phyloP scores from a whole-genome alignment of 257 asterid species.

The Verbena officinalis region DNA sequence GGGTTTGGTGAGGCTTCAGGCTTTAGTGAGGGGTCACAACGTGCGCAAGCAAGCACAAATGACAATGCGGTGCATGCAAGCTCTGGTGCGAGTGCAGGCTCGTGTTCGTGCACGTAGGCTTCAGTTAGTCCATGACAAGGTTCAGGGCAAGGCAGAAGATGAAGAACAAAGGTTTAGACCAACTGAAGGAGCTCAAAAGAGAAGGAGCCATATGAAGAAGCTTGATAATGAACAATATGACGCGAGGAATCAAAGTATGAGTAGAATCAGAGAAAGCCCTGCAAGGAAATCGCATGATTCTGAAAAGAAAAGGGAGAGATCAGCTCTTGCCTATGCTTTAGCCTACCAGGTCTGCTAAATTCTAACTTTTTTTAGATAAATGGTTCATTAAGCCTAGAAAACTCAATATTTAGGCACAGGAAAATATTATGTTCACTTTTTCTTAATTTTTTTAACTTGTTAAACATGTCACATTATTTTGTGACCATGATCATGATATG shows the following conservation, averaged over 20 bases:
- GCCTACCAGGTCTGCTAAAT: conserved; percentile 63
- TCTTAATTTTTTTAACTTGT: too few relatives aligned
- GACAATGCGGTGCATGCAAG: conserved; percentile 99
- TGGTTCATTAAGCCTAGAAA: too few relatives aligned
- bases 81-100: conserved; percentile 89
- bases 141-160: conserved; percentile 46
- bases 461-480: too few relatives aligned
- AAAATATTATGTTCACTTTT: too few relatives aligned
- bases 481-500: neutral
- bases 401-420: too few relatives aligned
- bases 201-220: conserved; percentile 41
- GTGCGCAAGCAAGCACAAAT: conserved; percentile 91
- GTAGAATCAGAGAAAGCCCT: conserved; percentile 47
- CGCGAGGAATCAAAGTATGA: conserved; percentile 47
- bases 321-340: conserved; percentile 72
- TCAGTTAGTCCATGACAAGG: conserved; percentile 52
- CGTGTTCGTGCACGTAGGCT: conserved; percentile 82
- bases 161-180: conserved; percentile 34
- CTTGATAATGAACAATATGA: conserved; percentile 52
- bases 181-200: conserved; percentile 42
- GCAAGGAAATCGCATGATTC: conserved; percentile 50
- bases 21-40: conserved; percentile 87
- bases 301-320: conserved; percentile 60
- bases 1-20: conserved; percentile 95
- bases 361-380: neutral